Conservation (phyloP, 2,329 filamentous ascomycete genomes). For the Aureobasidium sp. region DNA sequence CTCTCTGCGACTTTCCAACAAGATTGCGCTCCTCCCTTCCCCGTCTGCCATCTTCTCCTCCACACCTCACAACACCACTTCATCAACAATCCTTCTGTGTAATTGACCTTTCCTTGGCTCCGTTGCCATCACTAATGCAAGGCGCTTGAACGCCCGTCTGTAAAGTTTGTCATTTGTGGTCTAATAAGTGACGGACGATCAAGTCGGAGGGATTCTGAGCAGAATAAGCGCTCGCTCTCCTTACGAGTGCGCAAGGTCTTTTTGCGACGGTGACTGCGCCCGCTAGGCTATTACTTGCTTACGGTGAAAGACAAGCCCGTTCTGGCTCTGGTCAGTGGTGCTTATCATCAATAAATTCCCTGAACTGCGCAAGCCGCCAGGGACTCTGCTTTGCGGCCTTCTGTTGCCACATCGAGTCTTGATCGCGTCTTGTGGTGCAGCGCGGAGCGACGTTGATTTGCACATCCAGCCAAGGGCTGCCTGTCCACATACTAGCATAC, state of each 20-base stretch:
- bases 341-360: slow-evolving; percentile 15
- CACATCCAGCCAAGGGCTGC: not conserved
- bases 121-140: slow-evolving; percentile 10
- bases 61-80: slow-evolving; percentile 7
- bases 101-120: slow-evolving; percentile 4
- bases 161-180: slow-evolving; percentile 15
- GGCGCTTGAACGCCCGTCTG: slow-evolving; percentile 13
- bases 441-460: slow-evolving; percentile 11
- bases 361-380: not conserved
- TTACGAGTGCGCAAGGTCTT: slow-evolving; percentile 15
- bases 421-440: slow-evolving; percentile 12
- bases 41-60: not conserved
- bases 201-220: slow-evolving; percentile 12
- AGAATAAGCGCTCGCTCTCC: slow-evolving; percentile 17
- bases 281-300: slow-evolving; percentile 13
- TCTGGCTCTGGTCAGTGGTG: slow-evolving; percentile 15
- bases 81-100: slow-evolving; percentile 4
- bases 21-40: slow-evolving; percentile 3
- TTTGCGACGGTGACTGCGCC: slow-evolving; percentile 18
- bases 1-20: slow-evolving; percentile 3
- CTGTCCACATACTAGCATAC: slow-evolving; percentile 1
- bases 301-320: slow-evolving; percentile 13
- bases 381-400: slow-evolving; percentile 12
- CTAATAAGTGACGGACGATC: slow-evolving; percentile 12
- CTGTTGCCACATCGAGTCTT: slow-evolving; percentile 15